A percentile compares a stretch with the other conserved stretches of the same genome.
Evolutionary conservation across 75 land plant species (phyloP).

Genomic region (Azolla pinnata): DNA sequence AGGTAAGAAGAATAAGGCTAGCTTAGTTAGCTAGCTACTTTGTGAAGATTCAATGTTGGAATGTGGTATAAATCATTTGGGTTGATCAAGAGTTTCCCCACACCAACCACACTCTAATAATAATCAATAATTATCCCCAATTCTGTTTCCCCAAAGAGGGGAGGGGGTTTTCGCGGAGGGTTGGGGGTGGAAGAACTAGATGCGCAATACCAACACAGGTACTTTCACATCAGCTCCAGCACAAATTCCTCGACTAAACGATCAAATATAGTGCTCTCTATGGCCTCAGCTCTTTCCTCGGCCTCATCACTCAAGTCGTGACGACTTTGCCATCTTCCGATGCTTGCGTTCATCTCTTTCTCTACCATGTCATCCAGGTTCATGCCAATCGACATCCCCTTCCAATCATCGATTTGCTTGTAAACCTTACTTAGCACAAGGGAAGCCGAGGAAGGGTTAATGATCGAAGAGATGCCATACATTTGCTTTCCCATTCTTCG

Average conservation of each 20-base stretch:
- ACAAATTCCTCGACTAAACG: neutral
- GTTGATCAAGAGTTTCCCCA: too few relatives aligned
- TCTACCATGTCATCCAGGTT: constrained; percentile 5
- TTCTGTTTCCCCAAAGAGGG: too few relatives aligned
- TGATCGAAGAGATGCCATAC: neutral
- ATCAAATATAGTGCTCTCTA: neutral
- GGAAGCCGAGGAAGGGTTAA: neutral
- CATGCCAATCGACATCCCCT: constrained; percentile 1
- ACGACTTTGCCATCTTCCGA: neutral
- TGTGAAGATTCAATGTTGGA: too few relatives aligned
- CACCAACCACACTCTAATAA: too few relatives aligned
- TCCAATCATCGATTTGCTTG: constrained; percentile 6
- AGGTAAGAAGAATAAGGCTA: too few relatives aligned
- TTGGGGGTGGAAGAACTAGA: too few relatives aligned
- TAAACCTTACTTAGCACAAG: constrained; percentile 2
- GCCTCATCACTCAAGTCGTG: neutral
- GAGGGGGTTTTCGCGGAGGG: too few relatives aligned
- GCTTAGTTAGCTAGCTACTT: too few relatives aligned
- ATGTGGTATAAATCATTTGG: too few relatives aligned
- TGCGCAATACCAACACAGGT: too few relatives aligned
- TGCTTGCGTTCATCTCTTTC: constrained; percentile 3
- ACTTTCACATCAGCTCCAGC: neutral
- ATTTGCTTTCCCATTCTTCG: neutral
- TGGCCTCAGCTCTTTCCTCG: neutral
- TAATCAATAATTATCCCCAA: too few relatives aligned